phyloP scores from a whole-genome alignment of 805 yeast genomes.

The Sungouiozyma ichnusensis region DNA sequence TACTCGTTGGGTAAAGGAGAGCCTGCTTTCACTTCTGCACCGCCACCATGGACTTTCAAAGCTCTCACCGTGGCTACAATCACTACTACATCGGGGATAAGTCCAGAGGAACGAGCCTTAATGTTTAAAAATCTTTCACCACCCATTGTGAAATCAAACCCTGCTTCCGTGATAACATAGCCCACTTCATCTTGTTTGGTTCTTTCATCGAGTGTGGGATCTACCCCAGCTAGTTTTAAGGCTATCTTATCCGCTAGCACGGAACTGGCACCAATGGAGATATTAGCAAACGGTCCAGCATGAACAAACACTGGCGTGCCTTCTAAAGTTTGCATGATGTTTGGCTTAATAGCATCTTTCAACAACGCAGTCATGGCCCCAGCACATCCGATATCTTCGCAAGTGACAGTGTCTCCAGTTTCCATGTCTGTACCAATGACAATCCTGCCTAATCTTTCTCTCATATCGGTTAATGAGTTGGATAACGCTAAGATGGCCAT shows the following conservation, averaged over 20 bases:
- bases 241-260: conserved; percentile 75
- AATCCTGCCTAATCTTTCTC: conserved; percentile 64
- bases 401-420: conserved; percentile 64
- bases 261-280: conserved; percentile 79
- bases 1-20: conserved; percentile 67
- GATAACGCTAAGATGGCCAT: conserved; percentile 79
- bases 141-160: conserved; percentile 87
- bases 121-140: conserved; percentile 80
- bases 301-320: conserved; percentile 83
- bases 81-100: conserved; percentile 66
- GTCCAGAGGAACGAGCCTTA: conserved; percentile 74
- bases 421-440: conserved; percentile 57
- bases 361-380: conserved; percentile 77
- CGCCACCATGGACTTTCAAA: conserved; percentile 79
- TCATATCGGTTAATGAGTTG: conserved; percentile 57
- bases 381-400: conserved; percentile 78
- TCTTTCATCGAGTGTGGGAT: conserved; percentile 34
- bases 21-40: conserved; percentile 81
- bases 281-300: conserved; percentile 85
- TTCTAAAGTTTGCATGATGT: conserved; percentile 78
- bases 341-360: conserved; percentile 77
- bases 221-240: conserved; percentile 65
- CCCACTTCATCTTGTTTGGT: conserved; percentile 47
- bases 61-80: conserved; percentile 82
- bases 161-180: conserved; percentile 79